Evolutionary conservation across 768 basidiomycete species (phyloP).

Genomic region (Leccinum truebloodii): DNA sequence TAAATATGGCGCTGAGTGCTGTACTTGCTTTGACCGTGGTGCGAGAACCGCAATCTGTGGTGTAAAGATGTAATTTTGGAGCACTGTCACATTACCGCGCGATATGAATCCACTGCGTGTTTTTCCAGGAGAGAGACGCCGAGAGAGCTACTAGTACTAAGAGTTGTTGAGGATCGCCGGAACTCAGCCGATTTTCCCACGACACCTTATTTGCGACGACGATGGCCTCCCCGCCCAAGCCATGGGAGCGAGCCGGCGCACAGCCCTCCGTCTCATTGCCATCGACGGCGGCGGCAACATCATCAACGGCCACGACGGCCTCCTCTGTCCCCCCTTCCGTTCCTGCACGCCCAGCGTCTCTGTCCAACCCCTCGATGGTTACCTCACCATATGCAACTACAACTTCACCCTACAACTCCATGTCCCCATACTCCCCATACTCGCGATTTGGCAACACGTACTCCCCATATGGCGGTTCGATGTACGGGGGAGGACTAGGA

Average conservation of each 20-base stretch:
- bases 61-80: too few species aligned
- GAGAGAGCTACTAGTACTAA: too few species aligned
- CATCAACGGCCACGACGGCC: constrained; percentile 25
- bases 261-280: constrained; percentile 32
- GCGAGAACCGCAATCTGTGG: too few species aligned
- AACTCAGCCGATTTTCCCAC: constrained; percentile 18
- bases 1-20: too few species aligned
- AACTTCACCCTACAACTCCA: constrained; percentile 46
- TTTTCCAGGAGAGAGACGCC: too few species aligned
- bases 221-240: constrained; percentile 88
- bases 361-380: constrained; percentile 42
- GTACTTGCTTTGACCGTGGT: too few species aligned
- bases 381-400: constrained; percentile 37
- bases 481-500: constrained; percentile 35
- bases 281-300: constrained; percentile 20
- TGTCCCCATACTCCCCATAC: constrained; percentile 49
- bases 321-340: constrained; percentile 44
- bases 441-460: constrained; percentile 38
- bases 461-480: constrained; percentile 33
- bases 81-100: too few species aligned
- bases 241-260: constrained; percentile 72
- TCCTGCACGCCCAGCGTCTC: constrained; percentile 62
- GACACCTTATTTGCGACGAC: constrained; percentile 17
- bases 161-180: too few species aligned
- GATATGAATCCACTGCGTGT: too few species aligned